Base-by-base conservation (phyloP, 2,329 filamentous ascomycete genomes). In the Monilinia fructicola region DNA sequence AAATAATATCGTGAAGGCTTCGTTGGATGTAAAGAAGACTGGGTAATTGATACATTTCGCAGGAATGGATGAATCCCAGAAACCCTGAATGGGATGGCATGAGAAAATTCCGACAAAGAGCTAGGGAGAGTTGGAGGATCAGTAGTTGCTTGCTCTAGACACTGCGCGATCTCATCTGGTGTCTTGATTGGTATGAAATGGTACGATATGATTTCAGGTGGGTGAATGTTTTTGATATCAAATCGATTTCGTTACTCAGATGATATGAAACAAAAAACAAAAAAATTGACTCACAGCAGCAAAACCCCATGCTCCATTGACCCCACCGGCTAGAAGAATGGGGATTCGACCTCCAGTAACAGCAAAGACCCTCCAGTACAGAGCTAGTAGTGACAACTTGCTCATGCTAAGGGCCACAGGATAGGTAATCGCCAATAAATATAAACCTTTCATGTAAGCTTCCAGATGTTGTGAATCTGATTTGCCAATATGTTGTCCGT, bases 321-420 rank as follows among this genome's bases (percentile, higher is more conserved):
- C 21, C 7, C 18, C 53, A 23, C 40, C 23, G 10, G 53, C 53
- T 18, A 64, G 16, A 35, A 56, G 16, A 23, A 64, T 44, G 12
- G 62, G 53, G 1, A 12, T 18, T 23, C 35, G 40, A 10, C 53
- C 53, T 2, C 31, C n/a, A 23, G 52, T 56, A 21, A 21, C 12
- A 35, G 38, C 52, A 18, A 64, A 64, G 9, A 56, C 11, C 26
- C 62, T 55, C 62, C 62, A 64, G 16, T 64, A 64, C 18, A 56
- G 53, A 12, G 53, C 62, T 26, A 64, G 40, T 16, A 64, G 23
- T 16, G 53, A 64, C 12, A 56, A 14, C 14, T 64, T 64, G 28
- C 62, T 56, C 54, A 31, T 56, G 42, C 52, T 56, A 12, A 64
- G 52, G 23, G 53, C 52, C 12, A 48, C 18, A 2, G 42, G 42